Evolutionary conservation across 2,329 filamentous ascomycete genomes (phyloP), one percentile per base, ranked within the genome.

Genomic region (Magnaporthiopsis poae): DNA sequence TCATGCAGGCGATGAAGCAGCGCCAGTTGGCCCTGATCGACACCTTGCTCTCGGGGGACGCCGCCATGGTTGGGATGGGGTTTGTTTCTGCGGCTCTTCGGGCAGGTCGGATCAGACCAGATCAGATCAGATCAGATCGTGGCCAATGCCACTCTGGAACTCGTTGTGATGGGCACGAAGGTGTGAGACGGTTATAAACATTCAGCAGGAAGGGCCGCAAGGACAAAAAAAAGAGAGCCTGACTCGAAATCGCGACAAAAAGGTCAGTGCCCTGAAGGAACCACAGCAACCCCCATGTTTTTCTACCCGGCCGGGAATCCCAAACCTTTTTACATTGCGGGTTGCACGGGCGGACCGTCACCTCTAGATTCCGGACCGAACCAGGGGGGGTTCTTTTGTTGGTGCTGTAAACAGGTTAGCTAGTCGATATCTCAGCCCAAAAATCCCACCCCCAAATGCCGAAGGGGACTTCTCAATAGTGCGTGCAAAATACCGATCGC

Each of bases 1-100:
- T 66, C 56, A 68, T 71, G 63, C 73, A 75, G 8, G 65, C 65
- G 8, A 66, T 29, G 61, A 66, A 66, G 18, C 60, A 62, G 27
- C 61, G 35, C 65, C 65, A 66, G 60, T 66, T 62, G 36, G 65
- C 65, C 31, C 36, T 62, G 39, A 66, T 66, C 31, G 65, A 59
- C 25, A 62, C 65, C 60, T 66, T 62, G 65, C 61, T 25, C 11
- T 65, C 60, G 36, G 46, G 27, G 15, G 21, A 31, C 31, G 5
- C 5, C 8, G 65, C 35, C 65, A 66, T 66, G 12, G 12, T 63
- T 33, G 39, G 52, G 11, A 5, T 27, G 15, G 33, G 11, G 33
- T 36, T 31, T 31, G 31, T 31, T 52, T 21, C 18, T 5, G 4
- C 15, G 3, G 39, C 1, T 21, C 18, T 3, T 2, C 39, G 5